These are phyloP conservation scores for Cutaneotrichosporon sp. DNA, from an alignment of 1,284 basidiomycete genomes.

Conservation along the genomic window DNA sequence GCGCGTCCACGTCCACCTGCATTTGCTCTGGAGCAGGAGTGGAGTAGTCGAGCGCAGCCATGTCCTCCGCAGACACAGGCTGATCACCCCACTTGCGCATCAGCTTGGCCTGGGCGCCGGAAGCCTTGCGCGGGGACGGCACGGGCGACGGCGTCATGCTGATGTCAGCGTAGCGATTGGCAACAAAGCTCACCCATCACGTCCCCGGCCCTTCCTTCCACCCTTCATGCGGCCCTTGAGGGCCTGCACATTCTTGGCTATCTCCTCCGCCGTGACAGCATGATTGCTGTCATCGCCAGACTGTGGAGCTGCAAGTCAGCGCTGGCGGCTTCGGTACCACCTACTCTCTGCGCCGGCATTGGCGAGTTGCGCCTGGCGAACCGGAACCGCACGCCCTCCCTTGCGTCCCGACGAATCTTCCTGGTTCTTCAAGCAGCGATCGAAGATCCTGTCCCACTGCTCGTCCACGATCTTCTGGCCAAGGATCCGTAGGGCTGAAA, in stretches of 20 bases:
- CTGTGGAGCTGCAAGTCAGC: conserved; percentile 8
- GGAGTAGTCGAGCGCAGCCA: conserved; percentile 80
- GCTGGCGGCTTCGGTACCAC: background rate
- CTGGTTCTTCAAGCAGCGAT: conserved; percentile 39
- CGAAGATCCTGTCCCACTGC: conserved; percentile 44
- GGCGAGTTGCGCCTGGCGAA: background rate
- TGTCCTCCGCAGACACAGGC: conserved; percentile 71
- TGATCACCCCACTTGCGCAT: conserved; percentile 90
- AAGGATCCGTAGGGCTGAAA: conserved; percentile 26
- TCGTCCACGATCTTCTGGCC: conserved; percentile 35
- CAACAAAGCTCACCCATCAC: conserved; percentile 36
- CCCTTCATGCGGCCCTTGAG: conserved; percentile 68
- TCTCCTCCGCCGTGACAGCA: conserved; percentile 63
- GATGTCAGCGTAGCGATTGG: conserved; percentile 56
- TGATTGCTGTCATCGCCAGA: conserved; percentile 20
- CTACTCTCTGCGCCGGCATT: background rate
- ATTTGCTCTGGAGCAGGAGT: conserved; percentile 50
- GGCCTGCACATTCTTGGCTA: conserved; percentile 85
- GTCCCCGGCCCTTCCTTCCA: conserved; percentile 52
- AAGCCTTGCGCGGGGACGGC: conserved; percentile 35
- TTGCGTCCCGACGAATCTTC: conserved; percentile 20
- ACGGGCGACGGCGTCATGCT: conserved; percentile 41
- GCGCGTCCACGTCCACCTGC: conserved; percentile 46
- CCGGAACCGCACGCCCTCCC: background rate
- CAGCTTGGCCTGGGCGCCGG: conserved; percentile 59